A percentile compares a stretch with the other conserved stretches of the same genome.
phyloP scores from a whole-genome alignment of 2,329 filamentous ascomycete species.

The Biscogniauxia sp. region DNA sequence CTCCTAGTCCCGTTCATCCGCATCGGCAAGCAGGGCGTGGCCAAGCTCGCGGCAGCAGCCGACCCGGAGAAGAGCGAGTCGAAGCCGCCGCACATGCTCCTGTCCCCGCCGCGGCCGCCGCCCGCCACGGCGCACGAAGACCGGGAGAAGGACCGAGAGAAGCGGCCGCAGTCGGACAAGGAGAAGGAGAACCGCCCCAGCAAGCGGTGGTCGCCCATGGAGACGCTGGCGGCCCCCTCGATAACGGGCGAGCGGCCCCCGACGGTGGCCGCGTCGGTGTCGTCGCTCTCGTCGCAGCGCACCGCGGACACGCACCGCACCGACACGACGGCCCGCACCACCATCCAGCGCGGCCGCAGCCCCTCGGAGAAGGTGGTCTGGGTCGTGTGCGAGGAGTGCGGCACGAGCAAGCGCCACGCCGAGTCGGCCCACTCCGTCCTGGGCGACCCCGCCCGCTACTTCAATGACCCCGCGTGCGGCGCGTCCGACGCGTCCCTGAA shows the following conservation, averaged over 20 bases:
- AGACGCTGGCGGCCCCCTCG: conserved; percentile 22
- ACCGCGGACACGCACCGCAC: conserved; percentile 24
- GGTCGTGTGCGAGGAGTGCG: conserved; percentile 34
- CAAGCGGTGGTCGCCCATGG: conserved; percentile 32
- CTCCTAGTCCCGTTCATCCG: conserved; percentile 31
- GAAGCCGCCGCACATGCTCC: neutral
- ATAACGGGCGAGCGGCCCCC: conserved; percentile 16
- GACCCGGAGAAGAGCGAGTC: conserved; percentile 7
- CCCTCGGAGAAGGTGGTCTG: conserved; percentile 30
- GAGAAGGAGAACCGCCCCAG: conserved; percentile 25
- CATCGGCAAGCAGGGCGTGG: conserved; percentile 28
- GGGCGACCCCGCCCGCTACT: conserved; percentile 32
- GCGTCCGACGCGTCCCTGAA: neutral
- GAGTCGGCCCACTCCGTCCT: conserved; percentile 18
- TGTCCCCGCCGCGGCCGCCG: neutral
- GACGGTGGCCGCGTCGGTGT: conserved; percentile 24
- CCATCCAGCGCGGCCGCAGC: conserved; percentile 22
- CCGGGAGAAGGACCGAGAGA: neutral
- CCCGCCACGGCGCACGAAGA: neutral
- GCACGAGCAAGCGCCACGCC: conserved; percentile 28
- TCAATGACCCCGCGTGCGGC: conserved; percentile 27
- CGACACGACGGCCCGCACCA: conserved; percentile 21
- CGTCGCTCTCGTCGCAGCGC: conserved; percentile 25
- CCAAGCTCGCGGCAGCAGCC: conserved; percentile 2
- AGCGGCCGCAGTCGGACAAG: conserved; percentile 8